A percentile compares a stretch with the other conserved stretches of the same genome.
These are phyloP conservation scores for Candida ponderosae DNA, from an alignment of 805 yeast genomes.

Conservation along the genomic window DNA sequence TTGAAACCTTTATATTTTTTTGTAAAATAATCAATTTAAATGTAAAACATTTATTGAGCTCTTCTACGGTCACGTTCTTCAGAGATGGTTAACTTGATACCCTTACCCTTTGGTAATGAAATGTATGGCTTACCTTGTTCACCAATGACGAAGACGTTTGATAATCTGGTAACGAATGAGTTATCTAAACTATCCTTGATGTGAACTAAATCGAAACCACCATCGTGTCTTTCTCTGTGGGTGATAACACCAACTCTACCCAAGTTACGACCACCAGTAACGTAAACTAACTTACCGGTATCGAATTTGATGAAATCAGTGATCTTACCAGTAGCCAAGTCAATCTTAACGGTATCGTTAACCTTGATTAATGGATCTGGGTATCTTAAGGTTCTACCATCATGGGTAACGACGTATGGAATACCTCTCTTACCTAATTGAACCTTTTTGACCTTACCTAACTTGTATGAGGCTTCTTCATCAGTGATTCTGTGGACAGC, in stretches of 20 bases:
- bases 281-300: constrained; percentile 66
- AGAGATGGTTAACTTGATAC: constrained; percentile 71
- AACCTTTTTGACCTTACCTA: constrained; percentile 82
- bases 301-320: constrained; percentile 66
- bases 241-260: constrained; percentile 78
- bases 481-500: constrained; percentile 88
- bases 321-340: constrained; percentile 77
- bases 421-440: constrained; percentile 85
- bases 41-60: constrained; percentile 50
- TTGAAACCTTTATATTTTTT: too few species aligned
- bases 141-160: constrained; percentile 72
- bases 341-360: constrained; percentile 83
- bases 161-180: constrained; percentile 71
- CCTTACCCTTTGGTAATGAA: constrained; percentile 82
- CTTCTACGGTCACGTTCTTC: constrained; percentile 84
- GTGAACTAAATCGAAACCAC: constrained; percentile 80
- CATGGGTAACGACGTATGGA: constrained; percentile 86
- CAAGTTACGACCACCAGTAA: constrained; percentile 80
- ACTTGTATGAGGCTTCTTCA: constrained; percentile 84
- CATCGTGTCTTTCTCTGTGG: constrained; percentile 79
- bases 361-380: constrained; percentile 82
- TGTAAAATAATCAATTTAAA: too few species aligned
- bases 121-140: constrained; percentile 71
- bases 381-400: constrained; percentile 88
- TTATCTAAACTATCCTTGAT: constrained; percentile 72